Conservation (phyloP, 2,329 filamentous ascomycete genomes). For the Aspergillus fumigatiaffinis region DNA sequence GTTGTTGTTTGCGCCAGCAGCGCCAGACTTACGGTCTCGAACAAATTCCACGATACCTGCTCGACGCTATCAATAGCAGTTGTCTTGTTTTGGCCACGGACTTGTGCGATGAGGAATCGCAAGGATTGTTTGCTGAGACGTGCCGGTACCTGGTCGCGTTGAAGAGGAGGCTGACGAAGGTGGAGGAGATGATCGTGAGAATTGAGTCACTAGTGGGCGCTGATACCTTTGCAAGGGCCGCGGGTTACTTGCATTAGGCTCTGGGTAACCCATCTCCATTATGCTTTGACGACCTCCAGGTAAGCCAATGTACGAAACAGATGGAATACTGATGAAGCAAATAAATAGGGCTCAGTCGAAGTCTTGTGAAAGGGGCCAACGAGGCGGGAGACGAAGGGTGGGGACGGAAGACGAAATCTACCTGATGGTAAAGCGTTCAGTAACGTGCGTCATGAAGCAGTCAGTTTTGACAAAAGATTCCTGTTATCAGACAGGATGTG, state of each 20-base stretch:
- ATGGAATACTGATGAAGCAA: not conserved
- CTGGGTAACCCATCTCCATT: not conserved
- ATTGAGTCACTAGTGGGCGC: conserved; percentile 15
- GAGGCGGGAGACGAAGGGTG: not conserved
- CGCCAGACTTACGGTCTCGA: conserved; percentile 26
- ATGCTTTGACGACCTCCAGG: not conserved
- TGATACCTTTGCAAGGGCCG: not conserved
- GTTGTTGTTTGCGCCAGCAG: conserved; percentile 23
- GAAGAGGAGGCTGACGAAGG: conserved; percentile 20
- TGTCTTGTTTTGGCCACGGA: conserved; percentile 19
- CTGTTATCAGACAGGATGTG: not conserved
- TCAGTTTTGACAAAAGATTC: not conserved
- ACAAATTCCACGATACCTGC: conserved; percentile 26
- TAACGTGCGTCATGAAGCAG: not conserved
- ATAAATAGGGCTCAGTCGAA: not conserved
- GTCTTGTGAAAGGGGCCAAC: not conserved
- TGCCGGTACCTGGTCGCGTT: conserved; percentile 24
- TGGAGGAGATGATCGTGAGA: conserved; percentile 18
- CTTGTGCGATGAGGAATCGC: conserved; percentile 20
- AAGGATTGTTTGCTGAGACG: conserved; percentile 24
- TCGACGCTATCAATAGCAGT: conserved; percentile 20
- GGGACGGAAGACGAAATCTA: not conserved
- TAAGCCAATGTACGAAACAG: not conserved
- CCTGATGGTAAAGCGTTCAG: not conserved
- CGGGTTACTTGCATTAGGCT: not conserved